Evolutionary conservation across 257 asterid genomes (phyloP), one percentile per base, ranked within the genome.

Genomic region (Scutellaria minor): DNA sequence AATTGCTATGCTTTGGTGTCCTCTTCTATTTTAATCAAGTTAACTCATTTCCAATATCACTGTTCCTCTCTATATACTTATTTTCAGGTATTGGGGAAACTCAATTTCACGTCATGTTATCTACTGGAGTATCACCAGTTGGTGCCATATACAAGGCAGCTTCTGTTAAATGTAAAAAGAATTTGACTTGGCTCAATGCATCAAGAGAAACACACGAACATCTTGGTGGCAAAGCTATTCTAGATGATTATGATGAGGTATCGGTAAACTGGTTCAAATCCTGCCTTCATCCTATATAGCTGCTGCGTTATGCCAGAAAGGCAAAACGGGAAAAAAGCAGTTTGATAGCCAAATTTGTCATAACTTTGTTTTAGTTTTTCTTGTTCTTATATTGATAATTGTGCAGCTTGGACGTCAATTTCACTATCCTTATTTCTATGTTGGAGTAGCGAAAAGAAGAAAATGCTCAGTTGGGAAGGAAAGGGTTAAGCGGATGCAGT

Each of bases 371-470:
- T 47, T 1, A 3, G 40, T 37, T 15, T 62, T 3, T 7, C 56
- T 40, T 51, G 40, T 39, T 20, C 20, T 68, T 6, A 66, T 47
- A 41, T 10, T 37, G 58, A 46, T 48, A 27, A 45, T 71, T 80
- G 60, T 78, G 74, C 87, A 93, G 97, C 83, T 87, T 45, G 97
- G 95, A 67, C 92, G 81, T 66, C 88, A 74, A 44, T 60, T 80
- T 65, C 73, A 59, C 13, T 66, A 78, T 79, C 80, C 86, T 44
- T 77, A 75, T 54, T 74, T 86, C 77, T 93, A 82, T 68, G 68
- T 90, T 76, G 98, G 98, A 79, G 92, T 93, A 40, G 82, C 72
- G 7, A 90, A 93, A 79, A 83, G 83, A 68, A 84, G 97, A 77
- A 86, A 79, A 72, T 86, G 94, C 83, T 82, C 90, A 7, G 62